Base-by-base conservation (phyloP, 768 basidiomycete genomes). In the Sistotremastrum suecicum region DNA sequence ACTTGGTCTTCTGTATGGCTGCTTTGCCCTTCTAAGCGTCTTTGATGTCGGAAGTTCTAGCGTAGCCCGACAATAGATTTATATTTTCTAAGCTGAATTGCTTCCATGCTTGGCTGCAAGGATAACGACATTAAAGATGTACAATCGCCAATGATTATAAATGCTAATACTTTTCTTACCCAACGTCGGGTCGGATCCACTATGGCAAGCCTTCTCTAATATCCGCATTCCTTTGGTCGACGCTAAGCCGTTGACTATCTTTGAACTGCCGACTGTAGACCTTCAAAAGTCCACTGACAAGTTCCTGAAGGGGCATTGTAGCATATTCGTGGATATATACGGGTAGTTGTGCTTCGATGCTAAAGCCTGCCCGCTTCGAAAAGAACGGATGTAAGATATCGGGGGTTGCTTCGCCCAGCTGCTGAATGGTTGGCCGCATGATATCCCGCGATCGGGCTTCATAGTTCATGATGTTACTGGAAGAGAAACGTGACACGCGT, bases 21-120 rank as follows among this genome's bases (percentile, higher is more conserved):
- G 89, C 62, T 94, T 94, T 58, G 91, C 88, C 9, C 64, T 97
- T 36, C 73, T 97, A 47, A 94, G 87, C 60, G 84, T 94, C 47
- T 95, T 95, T 66, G 84, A 78, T 54, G 76, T 69, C 28, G 71
- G 67, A 45, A 48, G 20, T 20, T 20, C 20, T 20, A 20, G 20
- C 20, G 20, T 20, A 20, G 20, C 20, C 20, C 20, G 20, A 20
- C 20, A 20, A 20, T 20, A 20, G 20, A 20, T 20, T 20, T 20
- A 20, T 20, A 20, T 20, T 20, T 20, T 20, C 20, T 20, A 20
- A 20, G 20, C 20, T 20, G 20, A 20, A 20, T 20, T 20, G 20
- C 20, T 20, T 20, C 20, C 20, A 20, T 20, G 20, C 20, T 20
- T 20, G 20, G 20, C 20, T 20, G 20, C 20, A 20, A 20, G 20